A percentile compares a stretch with the other conserved stretches of the same genome.
phyloP scores from a whole-genome alignment of 108 stramenopile genomes.

The Cyclotella baltica region DNA sequence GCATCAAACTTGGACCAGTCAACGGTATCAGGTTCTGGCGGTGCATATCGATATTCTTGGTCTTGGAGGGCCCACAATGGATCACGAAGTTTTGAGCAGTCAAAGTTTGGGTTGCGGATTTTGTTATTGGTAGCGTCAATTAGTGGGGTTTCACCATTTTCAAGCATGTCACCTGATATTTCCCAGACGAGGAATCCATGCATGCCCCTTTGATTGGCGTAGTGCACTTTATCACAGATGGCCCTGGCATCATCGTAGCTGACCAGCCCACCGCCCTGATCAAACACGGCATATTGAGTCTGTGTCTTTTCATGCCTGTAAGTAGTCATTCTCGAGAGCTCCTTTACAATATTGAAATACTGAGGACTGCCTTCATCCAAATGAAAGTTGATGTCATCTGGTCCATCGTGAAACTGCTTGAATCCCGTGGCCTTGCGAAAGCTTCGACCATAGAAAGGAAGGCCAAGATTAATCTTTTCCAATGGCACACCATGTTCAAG shows the following conservation, averaged over 20 bases:
- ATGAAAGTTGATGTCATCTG: constrained; percentile 45
- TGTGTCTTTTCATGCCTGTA: constrained; percentile 46
- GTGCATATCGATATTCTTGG: constrained; percentile 31
- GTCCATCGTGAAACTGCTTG: constrained; percentile 49
- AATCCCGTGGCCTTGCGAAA: constrained; percentile 44
- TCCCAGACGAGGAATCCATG: constrained; percentile 49
- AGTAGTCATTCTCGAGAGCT: constrained; percentile 36
- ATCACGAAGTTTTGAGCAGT: constrained; percentile 44
- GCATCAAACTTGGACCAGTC: constrained; percentile 30
- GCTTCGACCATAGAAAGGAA: constrained; percentile 46
- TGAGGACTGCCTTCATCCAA: constrained; percentile 57
- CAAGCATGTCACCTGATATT: constrained; percentile 53
- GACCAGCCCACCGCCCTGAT: constrained; percentile 32
- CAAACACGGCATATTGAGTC: constrained; percentile 55
- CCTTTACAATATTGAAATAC: constrained; percentile 54
- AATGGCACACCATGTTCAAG: constrained; percentile 10
- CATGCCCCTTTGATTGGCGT: constrained; percentile 44
- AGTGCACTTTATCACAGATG: constrained; percentile 55
- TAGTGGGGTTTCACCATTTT: constrained; percentile 44
- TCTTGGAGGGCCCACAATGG: constrained; percentile 31
- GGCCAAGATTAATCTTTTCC: constrained; percentile 36
- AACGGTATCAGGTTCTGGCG: constrained; percentile 34
- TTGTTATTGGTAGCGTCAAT: constrained; percentile 48
- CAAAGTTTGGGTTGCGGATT: constrained; percentile 32
- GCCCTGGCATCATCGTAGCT: constrained; percentile 52